Conservation (phyloP, 768 basidiomycete species). For the Sarcomyxa edulis region DNA sequence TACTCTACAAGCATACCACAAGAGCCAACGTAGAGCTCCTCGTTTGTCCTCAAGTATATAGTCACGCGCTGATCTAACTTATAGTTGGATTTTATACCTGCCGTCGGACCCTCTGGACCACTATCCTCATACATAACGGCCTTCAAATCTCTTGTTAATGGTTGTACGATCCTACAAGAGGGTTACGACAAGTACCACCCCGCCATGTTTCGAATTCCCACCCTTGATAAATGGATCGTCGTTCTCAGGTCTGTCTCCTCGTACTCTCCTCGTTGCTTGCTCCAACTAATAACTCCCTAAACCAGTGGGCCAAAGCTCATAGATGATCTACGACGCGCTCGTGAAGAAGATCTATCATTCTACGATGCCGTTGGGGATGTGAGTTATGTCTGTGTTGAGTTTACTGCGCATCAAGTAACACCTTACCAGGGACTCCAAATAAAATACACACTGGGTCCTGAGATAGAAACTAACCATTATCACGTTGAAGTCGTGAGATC, state of each 20-base stretch:
- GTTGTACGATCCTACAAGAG: constrained; percentile 19
- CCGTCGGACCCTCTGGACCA: constrained; percentile 27
- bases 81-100: constrained; percentile 25
- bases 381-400: not conserved
- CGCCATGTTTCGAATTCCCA: constrained; percentile 20
- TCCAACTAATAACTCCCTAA: too few relatives aligned
- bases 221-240: constrained; percentile 21
- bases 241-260: too few relatives aligned
- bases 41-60: too few relatives aligned
- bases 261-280: too few relatives aligned
- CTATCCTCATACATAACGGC: constrained; percentile 26
- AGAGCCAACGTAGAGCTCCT: too few relatives aligned
- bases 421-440: not conserved
- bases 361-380: not conserved
- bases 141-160: constrained; percentile 17
- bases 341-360: constrained; percentile 20
- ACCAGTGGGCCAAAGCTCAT: constrained; percentile 20
- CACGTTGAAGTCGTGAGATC: constrained; percentile 26
- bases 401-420: not conserved
- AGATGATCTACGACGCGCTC: constrained; percentile 25
- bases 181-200: constrained; percentile 20
- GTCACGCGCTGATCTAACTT: too few relatives aligned
- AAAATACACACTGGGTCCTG: not conserved
- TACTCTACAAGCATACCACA: too few relatives aligned
- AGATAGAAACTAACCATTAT: constrained; percentile 22